phyloP scores from a whole-genome alignment of 129 eudicot genomes.

The Escallonia rubra region DNA sequence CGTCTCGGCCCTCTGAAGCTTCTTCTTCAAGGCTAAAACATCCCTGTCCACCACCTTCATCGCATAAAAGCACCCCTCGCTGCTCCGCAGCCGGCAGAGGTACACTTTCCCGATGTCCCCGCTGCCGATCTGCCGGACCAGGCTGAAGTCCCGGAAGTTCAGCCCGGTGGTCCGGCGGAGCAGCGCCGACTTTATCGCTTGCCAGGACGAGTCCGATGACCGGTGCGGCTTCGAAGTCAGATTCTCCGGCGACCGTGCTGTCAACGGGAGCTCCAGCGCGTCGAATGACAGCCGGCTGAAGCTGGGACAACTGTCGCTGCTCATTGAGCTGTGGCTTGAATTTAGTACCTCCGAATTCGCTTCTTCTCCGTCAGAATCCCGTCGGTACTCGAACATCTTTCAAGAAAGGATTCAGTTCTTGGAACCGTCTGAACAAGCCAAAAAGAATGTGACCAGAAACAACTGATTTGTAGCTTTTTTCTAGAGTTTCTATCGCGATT shows the following conservation, averaged over 20 bases:
- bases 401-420: background rate
- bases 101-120: slow-evolving; percentile 90
- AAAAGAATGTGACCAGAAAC: too few relatives aligned
- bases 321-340: slow-evolving; percentile 57
- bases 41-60: slow-evolving; percentile 90
- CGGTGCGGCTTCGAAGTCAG: slow-evolving; percentile 60
- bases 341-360: slow-evolving; percentile 21
- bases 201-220: slow-evolving; percentile 71
- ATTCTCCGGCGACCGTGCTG: slow-evolving; percentile 40
- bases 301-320: slow-evolving; percentile 57
- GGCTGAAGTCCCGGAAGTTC: slow-evolving; percentile 61
- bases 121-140: slow-evolving; percentile 80
- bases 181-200: slow-evolving; percentile 40
- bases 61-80: slow-evolving; percentile 46
- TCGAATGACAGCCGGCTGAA: slow-evolving; percentile 80
- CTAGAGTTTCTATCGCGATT: too few relatives aligned
- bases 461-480: background rate
- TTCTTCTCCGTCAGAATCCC: slow-evolving; percentile 30
- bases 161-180: slow-evolving; percentile 25
- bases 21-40: slow-evolving; percentile 63
- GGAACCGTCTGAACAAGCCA: background rate
- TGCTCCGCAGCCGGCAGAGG: slow-evolving; percentile 52
- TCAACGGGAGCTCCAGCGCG: slow-evolving; percentile 23
- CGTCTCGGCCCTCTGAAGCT: slow-evolving; percentile 66
- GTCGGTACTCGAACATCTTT: slow-evolving; percentile 31